Conservation (phyloP, 1,139 yeast species). For the Schizosaccharomyces versatilis region DNA sequence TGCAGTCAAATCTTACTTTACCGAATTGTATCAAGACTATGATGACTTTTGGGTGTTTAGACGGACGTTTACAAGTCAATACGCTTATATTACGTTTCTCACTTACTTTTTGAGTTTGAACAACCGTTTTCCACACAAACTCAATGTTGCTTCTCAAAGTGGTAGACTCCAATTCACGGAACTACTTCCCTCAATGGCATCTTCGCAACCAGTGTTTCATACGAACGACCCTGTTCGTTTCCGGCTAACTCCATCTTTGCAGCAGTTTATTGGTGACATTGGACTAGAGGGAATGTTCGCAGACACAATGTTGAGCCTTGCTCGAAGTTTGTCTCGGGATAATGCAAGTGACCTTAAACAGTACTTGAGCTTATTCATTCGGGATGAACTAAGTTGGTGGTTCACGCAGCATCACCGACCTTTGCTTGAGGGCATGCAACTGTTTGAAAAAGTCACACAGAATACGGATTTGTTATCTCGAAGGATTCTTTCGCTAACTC, state of each 20-base stretch:
- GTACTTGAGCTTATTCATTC: constrained; percentile 57
- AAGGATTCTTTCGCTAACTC: constrained; percentile 41
- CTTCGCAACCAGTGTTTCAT: constrained; percentile 57
- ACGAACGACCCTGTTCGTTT: constrained; percentile 93
- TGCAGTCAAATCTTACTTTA: constrained; percentile 47
- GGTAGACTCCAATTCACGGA: constrained; percentile 90
- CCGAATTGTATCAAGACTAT: constrained; percentile 46
- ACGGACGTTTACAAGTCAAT: constrained; percentile 81
- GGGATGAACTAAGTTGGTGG: constrained; percentile 81
- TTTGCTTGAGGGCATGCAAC: constrained; percentile 50
- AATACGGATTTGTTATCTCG: constrained; percentile 74
- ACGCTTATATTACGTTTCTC: constrained; percentile 83
- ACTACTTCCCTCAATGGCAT: constrained; percentile 48
- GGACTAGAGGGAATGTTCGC: constrained; percentile 80
- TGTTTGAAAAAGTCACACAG: constrained; percentile 67
- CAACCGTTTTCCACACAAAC: constrained; percentile 83
- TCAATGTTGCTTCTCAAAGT: constrained; percentile 55
- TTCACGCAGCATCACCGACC: constrained; percentile 56
- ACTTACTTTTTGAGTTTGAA: constrained; percentile 89
- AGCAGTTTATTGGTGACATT: constrained; percentile 78
- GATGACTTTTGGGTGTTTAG: constrained; percentile 96
- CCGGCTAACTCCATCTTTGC: constrained; percentile 87
- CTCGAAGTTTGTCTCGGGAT: constrained; percentile 57
- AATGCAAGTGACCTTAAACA: constrained; percentile 51
- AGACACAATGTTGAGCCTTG: constrained; percentile 63